Evolutionary conservation across 257 asterid genomes (phyloP), one percentile per base, ranked within the genome.

Genomic region (Cordia subcordata): DNA sequence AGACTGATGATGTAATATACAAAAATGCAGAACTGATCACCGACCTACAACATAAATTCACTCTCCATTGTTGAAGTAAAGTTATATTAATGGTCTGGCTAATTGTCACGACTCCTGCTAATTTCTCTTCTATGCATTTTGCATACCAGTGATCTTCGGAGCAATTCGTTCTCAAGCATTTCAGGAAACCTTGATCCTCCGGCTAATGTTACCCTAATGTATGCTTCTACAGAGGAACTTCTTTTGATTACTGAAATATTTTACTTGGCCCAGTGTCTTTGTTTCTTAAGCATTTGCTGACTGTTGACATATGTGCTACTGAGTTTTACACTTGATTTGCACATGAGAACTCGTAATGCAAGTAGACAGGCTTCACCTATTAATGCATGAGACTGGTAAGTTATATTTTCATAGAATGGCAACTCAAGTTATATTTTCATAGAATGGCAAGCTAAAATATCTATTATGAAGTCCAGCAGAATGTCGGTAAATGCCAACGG

Each of bases 171-270:
- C 45, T 68, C 76, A 59, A 66, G 62, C 53, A 57, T 76, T 65
- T 32, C 46, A 44, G 81, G 84, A 68, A 47, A 61, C 57, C 66
- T 79, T 27, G 68, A 79, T 66, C 84, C 79, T 59, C 79, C 81
- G 12, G 76, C 33, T 17, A 79, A 75, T 50, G 77, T 79, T 40
- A 72, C 72, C 16, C 60, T 79, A 44, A 72, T 81, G 84, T 79
- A 75, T 56, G 51, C 18, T 45, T 61, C 65, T 52, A n/a, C 5
- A 49, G n/a, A n/a, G 35, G 12, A 17, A 0, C n/a, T 13, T 37
- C 33, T 53, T 53, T 42, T 42, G 47, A 42, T 42, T 42, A 42
- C 3, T 27, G 35, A 27, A 27, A 27, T 27, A 3, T 27, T 27
- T 3, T 27, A 27, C 3, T 27, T 27, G 35, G 35, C 35, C 35